Base-by-base conservation (phyloP, 768 basidiomycete species). In the Termitomyces sp. region DNA sequence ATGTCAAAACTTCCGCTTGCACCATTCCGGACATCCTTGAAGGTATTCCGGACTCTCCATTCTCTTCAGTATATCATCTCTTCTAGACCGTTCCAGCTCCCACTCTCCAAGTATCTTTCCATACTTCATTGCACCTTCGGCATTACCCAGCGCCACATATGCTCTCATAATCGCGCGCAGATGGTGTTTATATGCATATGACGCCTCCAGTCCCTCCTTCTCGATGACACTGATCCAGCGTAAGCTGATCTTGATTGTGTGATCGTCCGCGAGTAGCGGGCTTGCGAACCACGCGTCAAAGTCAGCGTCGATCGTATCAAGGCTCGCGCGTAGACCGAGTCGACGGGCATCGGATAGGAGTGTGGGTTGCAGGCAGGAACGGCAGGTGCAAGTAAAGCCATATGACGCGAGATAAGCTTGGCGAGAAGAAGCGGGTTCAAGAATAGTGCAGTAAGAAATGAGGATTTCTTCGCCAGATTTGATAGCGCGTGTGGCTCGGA, bases 381-480 rank as follows among this genome's bases (percentile, higher is more conserved):
- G 24, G 47, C 71, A 72, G 22, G 42, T 41, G 57, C 72, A 74
- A 13, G 18, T 54, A 41, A 76, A 66, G 9, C 69, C 68, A 41
- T 74, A 74, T 0, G 66, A 67, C 4, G 57, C 67, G 44, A 75
- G 71, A 24, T 60, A 58, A 15, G 61, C 58, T 30, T 69, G 63
- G 2, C 73, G 69, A 27, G 63, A 62, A 2, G 69, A 64, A 3
- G 63, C 58, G 8, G 63, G 36, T 27, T 61, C 59, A 6, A 66
- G 55, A 8, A 67, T 42, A 12, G 50, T 36, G 54, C 67, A 67
- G 52, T 76, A 76, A 6, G 65, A 56, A 15, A 69, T 60, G 20
- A 68, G 67, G 22, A 75, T 66, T 56, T 76, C 69, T 42, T 73
- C 71, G 2, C 71, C 70, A 3, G 60, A 57, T 20, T 65, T 67